Evolutionary conservation across 148 eudicot genomes (phyloP), one percentile per base, ranked within the genome.

Genomic region (Vaccinium myrtillus): DNA sequence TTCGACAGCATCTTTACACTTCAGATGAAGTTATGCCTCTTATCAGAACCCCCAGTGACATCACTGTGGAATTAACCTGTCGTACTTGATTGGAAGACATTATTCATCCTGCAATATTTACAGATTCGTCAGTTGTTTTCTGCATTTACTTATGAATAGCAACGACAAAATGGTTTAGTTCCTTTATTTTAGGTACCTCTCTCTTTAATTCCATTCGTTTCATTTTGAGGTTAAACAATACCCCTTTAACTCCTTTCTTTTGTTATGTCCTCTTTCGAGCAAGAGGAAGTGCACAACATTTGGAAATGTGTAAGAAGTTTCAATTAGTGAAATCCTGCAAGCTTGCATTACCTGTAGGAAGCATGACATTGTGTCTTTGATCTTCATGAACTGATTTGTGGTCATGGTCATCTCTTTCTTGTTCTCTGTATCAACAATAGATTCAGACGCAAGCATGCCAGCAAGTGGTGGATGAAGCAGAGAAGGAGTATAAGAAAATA

Each of bases 371-470:
- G 6, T n/a, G 19, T 32, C 30, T 32, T 32, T 32, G 36, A 32
- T 32, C 36, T 55, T 71, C 79, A 53, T 46, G 10, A 58, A 83
- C 80, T 85, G 73, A 51, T 6, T 19, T 78, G 56, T 21, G 21
- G 73, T 1, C 25, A 2, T 21, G 21, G 73, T 1, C 25, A 2
- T 63, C 63, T 43, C 12, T 69, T 23, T 18, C 63, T 81, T 16
- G 78, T 48, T 76, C 9, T 39, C 71, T 80, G 83, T 69, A 23
- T 54, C 25, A 70, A 80, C 5, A 81, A 53, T 81, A 95, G 98
- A 92, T 92, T 83, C 98, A 95, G 87, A 84, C 88, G 67, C 95
- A 93, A 87, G 90, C 87, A 85, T 93, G 98, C 84, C 97, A 93
- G 83, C 92, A 93, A 75, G 86, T 91, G 81, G 88, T 82, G 89